phyloP scores from a whole-genome alignment of 164 flowering plant species.

The Tetrastigma voinierianum region DNA sequence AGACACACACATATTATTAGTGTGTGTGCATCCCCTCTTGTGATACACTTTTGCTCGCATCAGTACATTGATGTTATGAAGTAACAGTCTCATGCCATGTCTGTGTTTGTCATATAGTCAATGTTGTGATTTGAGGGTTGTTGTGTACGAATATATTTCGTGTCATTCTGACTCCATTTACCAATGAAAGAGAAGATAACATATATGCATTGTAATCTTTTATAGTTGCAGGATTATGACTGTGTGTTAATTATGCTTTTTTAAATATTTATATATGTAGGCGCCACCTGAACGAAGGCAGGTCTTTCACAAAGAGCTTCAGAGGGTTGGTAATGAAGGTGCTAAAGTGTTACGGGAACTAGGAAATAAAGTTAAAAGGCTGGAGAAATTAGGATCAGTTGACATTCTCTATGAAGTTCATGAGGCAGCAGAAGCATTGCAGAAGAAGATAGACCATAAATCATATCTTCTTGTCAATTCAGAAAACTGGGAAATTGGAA shows the following conservation, averaged over 20 bases:
- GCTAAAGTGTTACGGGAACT: slow-evolving; percentile 80
- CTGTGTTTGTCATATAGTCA: neutral
- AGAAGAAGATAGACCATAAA: slow-evolving; percentile 68
- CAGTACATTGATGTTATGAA: no score
- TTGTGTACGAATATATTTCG: neutral
- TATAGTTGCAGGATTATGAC: no score
- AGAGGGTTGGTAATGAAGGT: slow-evolving; percentile 72
- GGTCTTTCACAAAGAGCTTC: slow-evolving; percentile 62
- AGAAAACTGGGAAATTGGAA: slow-evolving; percentile 79
- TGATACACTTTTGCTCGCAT: no score
- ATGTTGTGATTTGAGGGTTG: neutral
- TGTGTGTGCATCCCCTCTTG: no score
- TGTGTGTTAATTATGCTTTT: neutral
- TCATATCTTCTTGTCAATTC: slow-evolving; percentile 83
- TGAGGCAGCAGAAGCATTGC: slow-evolving; percentile 85
- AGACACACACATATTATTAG: no score
- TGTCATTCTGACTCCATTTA: neutral
- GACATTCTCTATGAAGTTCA: slow-evolving; percentile 68
- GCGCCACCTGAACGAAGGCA: slow-evolving; percentile 80
- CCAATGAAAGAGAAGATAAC: neutral
- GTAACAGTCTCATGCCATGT: no score
- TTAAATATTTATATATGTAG: slow-evolving; percentile 27
- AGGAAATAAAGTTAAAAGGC: slow-evolving; percentile 71
- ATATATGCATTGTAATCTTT: neutral
- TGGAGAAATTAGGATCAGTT: slow-evolving; percentile 67